Evolutionary conservation across 2,329 filamentous ascomycete species (phyloP), one percentile per base, ranked within the genome.

Genomic region (Colletotrichum sp.): DNA sequence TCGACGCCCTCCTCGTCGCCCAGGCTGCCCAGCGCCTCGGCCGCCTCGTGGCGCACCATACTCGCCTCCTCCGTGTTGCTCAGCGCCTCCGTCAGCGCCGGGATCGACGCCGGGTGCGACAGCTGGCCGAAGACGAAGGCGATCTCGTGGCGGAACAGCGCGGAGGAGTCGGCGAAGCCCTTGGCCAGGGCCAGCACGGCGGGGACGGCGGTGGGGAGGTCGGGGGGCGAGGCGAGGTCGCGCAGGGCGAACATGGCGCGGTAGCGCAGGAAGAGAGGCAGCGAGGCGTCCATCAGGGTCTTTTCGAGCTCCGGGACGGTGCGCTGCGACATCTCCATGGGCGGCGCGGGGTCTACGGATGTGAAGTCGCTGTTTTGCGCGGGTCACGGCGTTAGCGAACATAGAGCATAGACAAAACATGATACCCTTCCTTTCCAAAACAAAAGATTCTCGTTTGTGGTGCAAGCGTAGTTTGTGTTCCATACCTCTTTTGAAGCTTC

Each of bases 71-170:
- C 89, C 65, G 91, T 87, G 84, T 99, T 90, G 81, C 94, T 94
- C 75, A 99, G 89, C 2, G 95, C 93, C 68, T 91, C 92, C 18
- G 94, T 94, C 75, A 99, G 91, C 76, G 95, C 95, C 6, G 97
- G 96, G 79, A 99, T 98, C 2, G 96, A 98, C n/a, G 96, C 96
- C 2, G 97, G 97, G 83, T 99, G 97, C 71, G 95, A 96, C 68
- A 99, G 90, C 85, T 99, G 97, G 71, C 97, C 97, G 80, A 99
- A 99, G 16, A 99, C 97, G 84, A 99, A 99, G 16, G 97, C 97
- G 79, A 99, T 96, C 84, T 99, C 97, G 87, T 99, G 97, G 79
- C 97, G 93, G 90, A 99, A 99, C 9, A 99, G 92, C 7, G 96
- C 96, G 65, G 96, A 98, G 21, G 93, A 89, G 84, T 99, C 97